phyloP scores from a whole-genome alignment of 1,139 yeast species.

The Saccharomyces hybrid region DNA sequence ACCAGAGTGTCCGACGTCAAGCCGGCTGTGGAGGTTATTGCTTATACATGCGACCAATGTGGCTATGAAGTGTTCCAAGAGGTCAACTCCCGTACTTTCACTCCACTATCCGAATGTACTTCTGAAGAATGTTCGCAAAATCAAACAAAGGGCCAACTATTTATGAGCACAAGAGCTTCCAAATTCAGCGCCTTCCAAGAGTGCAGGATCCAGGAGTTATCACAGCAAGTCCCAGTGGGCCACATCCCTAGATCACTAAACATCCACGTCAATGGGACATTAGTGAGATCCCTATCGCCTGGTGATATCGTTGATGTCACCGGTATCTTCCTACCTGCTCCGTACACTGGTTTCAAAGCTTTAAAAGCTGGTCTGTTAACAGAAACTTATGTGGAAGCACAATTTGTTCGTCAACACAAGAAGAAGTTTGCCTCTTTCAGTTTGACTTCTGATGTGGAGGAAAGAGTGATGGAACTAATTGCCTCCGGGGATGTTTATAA shows the following conservation, averaged over 20 bases:
- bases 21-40: slow-evolving; percentile 84
- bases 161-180: slow-evolving; percentile 91
- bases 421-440: slow-evolving; percentile 70
- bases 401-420: slow-evolving; percentile 77
- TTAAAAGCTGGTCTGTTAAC: slow-evolving; percentile 86
- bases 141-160: slow-evolving; percentile 79
- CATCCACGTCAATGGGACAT: slow-evolving; percentile 80
- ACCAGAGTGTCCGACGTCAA: slow-evolving; percentile 95
- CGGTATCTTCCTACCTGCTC: slow-evolving; percentile 89
- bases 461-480: slow-evolving; percentile 47
- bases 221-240: slow-evolving; percentile 95
- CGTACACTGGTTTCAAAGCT: slow-evolving; percentile 92
- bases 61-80: slow-evolving; percentile 96
- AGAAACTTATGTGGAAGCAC: slow-evolving; percentile 89
- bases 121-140: slow-evolving; percentile 73
- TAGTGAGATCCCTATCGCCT: slow-evolving; percentile 81
- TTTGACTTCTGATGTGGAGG: slow-evolving; percentile 49
- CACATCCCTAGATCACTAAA: slow-evolving; percentile 87
- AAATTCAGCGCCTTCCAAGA: slow-evolving; percentile 94
- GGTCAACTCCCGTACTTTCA: slow-evolving; percentile 73
- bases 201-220: slow-evolving; percentile 86
- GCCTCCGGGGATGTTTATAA: slow-evolving; percentile 66
- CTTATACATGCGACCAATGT: slow-evolving; percentile 95
- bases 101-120: slow-evolving; percentile 80
- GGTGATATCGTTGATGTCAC: slow-evolving; percentile 92